phyloP scores from a whole-genome alignment of 371 early-diverging fungal species.

The Mortierella sp. region DNA sequence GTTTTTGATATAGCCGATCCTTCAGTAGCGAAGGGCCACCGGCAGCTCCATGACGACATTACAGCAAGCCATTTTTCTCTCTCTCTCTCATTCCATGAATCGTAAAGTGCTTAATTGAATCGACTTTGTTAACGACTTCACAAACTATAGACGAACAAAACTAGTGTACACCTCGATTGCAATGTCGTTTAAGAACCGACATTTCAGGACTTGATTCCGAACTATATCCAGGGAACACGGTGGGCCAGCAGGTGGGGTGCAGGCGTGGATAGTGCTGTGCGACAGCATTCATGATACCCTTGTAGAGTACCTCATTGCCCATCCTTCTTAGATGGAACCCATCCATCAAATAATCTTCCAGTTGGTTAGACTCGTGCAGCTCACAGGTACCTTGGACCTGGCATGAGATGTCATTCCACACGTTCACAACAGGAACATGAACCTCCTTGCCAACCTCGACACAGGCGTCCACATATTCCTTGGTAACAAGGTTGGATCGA shows the following conservation, averaged over 20 bases:
- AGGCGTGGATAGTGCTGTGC: slow-evolving; percentile 41
- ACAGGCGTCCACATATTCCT: slow-evolving; percentile 42
- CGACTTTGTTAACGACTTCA: no score
- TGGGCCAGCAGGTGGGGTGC: slow-evolving; percentile 44
- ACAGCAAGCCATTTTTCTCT: no score
- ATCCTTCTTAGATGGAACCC: slow-evolving; percentile 40
- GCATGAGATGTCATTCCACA: slow-evolving; percentile 46
- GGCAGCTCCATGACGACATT: no score
- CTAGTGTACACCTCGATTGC: slow-evolving; percentile 3
- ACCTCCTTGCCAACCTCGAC: slow-evolving; percentile 32
- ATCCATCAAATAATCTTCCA: slow-evolving; percentile 46
- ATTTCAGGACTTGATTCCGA: slow-evolving; percentile 30
- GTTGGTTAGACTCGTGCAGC: slow-evolving; percentile 30
- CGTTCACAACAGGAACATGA: slow-evolving; percentile 39
- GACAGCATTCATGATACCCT: slow-evolving; percentile 38
- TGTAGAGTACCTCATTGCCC: slow-evolving; percentile 52
- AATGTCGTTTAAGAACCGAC: slow-evolving; percentile 25
- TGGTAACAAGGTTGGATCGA: slow-evolving; percentile 36
- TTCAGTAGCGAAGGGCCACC: no score
- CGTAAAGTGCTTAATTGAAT: no score
- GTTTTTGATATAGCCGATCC: slow-evolving; percentile 39
- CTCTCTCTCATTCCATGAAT: no score
- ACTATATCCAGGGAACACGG: slow-evolving; percentile 42
- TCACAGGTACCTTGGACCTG: slow-evolving; percentile 36
- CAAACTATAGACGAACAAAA: slow-evolving; percentile 1